Base-by-base conservation (phyloP, 164 flowering plant genomes). In the Vitis labrusca region DNA sequence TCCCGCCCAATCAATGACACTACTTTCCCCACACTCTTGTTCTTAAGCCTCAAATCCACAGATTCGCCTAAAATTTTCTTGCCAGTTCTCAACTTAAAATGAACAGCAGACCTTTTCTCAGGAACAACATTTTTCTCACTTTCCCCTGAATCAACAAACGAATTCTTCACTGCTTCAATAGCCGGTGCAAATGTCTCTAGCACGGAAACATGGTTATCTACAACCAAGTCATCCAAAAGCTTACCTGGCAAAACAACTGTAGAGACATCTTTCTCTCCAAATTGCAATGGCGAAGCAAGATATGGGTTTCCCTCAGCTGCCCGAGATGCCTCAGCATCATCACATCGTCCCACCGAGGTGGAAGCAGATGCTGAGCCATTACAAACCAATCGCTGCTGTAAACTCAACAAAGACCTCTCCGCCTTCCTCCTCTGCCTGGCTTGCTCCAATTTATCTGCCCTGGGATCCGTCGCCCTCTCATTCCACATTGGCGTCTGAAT, bases 351-450 rank as follows among this genome's bases (percentile, higher is more conserved):
- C 19, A 37, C 70, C 3, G 79, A 67, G 15, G 74, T 30, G 1
- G 83, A 73, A 50, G 77, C 61, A 59, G 61, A 74, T 17, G 73
- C 72, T 1, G 85, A 58, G 23, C 80, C 88, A 82, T 70, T 80
- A 61, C 70, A 72, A 49, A 85, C 64, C 83, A 96, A 76, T 68
- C 94, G 70, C 82, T 91, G 90, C 83, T 89, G 98, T 81, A 96
- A 82, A 79, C 81, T 89, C 85, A 93, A 81, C 85, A 96, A 81
- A 44, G 99, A 91, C 68, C 88, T 81, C 77, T 93, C 99, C 0
- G 94, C 99, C 85, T 89, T 96, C 73, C 97, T 85, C 67, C 92
- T 67, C 79, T 92, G 97, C 73, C 90, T 85, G 0, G 89, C 90
- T 63, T 90, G 97, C 81, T 91, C 92, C 49, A 86, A 79, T 77